Evolutionary conservation across 306 rosid species (phyloP).

Genomic region (Vigna hirtella): DNA sequence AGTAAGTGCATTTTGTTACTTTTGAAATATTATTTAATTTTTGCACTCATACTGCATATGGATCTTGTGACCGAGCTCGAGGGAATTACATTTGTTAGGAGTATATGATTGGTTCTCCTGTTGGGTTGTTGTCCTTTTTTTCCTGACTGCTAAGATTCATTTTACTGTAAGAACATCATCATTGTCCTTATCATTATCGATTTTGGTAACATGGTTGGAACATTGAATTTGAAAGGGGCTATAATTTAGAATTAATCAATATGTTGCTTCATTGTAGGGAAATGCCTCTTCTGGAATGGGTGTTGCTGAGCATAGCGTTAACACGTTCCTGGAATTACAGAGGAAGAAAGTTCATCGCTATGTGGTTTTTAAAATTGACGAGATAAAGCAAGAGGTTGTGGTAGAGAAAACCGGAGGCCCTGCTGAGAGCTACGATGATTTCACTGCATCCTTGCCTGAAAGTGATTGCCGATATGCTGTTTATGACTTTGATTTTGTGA

Average conservation of each 20-base stretch:
- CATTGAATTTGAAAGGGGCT: background rate
- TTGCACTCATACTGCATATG: background rate
- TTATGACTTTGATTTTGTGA: conserved; percentile 76
- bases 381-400: conserved; percentile 80
- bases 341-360: conserved; percentile 82
- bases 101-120: background rate
- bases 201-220: conserved; percentile 2
- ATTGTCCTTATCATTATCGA: background rate
- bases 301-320: conserved; percentile 68
- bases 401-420: conserved; percentile 84
- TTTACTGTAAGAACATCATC: conserved; percentile 5
- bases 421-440: conserved; percentile 82
- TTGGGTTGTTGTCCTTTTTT: background rate
- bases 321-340: conserved; percentile 71
- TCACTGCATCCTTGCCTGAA: conserved; percentile 77
- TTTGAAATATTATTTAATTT: background rate
- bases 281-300: conserved; percentile 89
- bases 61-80: conserved; percentile 21
- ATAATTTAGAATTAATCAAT: conserved; percentile 24
- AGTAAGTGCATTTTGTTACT: background rate
- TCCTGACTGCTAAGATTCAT: background rate
- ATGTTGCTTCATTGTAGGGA: conserved; percentile 50
- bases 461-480: conserved; percentile 86
- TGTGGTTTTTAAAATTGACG: conserved; percentile 82
- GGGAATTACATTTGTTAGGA: background rate